Percentiles rank a stretch among this genome's conserved stretches.
phyloP scores from a whole-genome alignment of 257 asterid genomes.

The Cruciata laevipes region DNA sequence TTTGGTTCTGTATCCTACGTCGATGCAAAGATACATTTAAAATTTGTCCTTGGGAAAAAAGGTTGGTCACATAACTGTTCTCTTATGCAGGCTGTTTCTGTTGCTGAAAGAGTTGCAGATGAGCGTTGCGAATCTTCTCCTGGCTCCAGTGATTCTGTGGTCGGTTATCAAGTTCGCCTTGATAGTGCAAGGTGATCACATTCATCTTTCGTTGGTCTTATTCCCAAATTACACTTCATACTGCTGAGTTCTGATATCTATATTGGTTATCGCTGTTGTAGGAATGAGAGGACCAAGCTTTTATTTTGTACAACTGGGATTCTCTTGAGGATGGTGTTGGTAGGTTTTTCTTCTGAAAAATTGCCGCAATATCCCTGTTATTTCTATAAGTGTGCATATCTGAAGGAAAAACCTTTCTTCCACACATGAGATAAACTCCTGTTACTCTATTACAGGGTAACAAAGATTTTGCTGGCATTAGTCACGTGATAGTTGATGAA shows the following conservation, averaged over 20 bases:
- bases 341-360: constrained; percentile 28
- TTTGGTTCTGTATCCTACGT: not conserved
- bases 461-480: constrained; percentile 66
- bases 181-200: constrained; percentile 83
- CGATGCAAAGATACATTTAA: not conserved
- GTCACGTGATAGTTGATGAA: constrained; percentile 95
- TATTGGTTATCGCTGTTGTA: constrained; percentile 24
- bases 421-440: not conserved
- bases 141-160: constrained; percentile 80
- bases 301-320: constrained; percentile 97
- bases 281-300: constrained; percentile 90
- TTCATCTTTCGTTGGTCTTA: constrained; percentile 13
- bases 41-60: not conserved
- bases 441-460: constrained; percentile 61
- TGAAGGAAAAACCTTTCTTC: not conserved
- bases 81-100: constrained; percentile 70
- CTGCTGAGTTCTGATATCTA: not conserved
- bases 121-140: constrained; percentile 94
- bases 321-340: constrained; percentile 93
- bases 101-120: constrained; percentile 95
- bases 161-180: constrained; percentile 98
- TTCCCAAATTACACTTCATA: not conserved
- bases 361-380: not conserved
- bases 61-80: constrained; percentile 3
- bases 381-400: not conserved